These are phyloP conservation scores for Penicillium sp. DNA, from an alignment of 2,329 filamentous ascomycete genomes.

Conservation along the genomic window DNA sequence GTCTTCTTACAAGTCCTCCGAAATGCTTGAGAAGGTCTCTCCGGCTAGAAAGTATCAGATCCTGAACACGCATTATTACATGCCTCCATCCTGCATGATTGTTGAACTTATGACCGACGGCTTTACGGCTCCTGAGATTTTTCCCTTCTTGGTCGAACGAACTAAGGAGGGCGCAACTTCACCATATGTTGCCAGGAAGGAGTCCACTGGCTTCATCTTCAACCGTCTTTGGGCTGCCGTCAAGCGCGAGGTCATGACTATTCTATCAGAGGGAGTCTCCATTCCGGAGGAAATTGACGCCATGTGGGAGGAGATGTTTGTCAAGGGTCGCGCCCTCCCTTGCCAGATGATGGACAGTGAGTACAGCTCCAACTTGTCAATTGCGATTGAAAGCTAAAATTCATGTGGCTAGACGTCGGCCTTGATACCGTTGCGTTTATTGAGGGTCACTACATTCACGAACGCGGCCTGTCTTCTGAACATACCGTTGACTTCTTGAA, in stretches of 20 bases:
- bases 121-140: conserved; percentile 42
- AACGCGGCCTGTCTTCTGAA: conserved; percentile 43
- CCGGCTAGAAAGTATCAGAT: conserved; percentile 39
- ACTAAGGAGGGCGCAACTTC: conserved; percentile 41
- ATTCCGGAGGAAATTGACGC: conserved; percentile 50
- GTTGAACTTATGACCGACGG: too few relatives aligned
- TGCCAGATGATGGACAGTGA: conserved; percentile 47
- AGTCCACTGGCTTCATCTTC: conserved; percentile 55
- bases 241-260: conserved; percentile 52
- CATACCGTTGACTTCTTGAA: conserved; percentile 48
- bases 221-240: conserved; percentile 58
- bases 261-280: conserved; percentile 51
- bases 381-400: background rate
- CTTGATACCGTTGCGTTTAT: conserved; percentile 55
- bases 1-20: conserved; percentile 51
- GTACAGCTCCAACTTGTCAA: background rate
- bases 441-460: conserved; percentile 52
- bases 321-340: conserved; percentile 27
- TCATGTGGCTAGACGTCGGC: conserved; percentile 39
- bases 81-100: too few relatives aligned
- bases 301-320: conserved; percentile 47
- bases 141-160: conserved; percentile 46
- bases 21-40: conserved; percentile 48
- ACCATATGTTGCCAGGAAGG: conserved; percentile 45
- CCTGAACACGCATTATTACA: too few relatives aligned